Evolutionary conservation across 768 basidiomycete genomes (phyloP).

Genomic region (Lentinula sp.): DNA sequence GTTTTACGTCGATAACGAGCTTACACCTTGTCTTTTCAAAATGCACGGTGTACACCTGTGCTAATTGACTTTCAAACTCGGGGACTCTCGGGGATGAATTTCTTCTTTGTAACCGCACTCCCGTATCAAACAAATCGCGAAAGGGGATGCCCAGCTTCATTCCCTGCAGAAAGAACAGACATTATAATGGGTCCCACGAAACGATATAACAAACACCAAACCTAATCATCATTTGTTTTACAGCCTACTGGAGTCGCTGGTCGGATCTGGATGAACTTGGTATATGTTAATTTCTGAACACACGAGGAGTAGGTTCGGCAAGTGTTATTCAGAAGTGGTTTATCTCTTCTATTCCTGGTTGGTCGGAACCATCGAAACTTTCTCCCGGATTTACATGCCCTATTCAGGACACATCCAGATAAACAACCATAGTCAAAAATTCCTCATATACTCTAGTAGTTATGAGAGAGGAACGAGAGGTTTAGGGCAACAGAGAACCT

Average conservation of each 20-base stretch:
- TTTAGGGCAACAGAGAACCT: too few relatives aligned
- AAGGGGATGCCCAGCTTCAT: not conserved
- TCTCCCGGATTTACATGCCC: not conserved
- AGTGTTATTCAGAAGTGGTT: not conserved
- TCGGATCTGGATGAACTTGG: not conserved
- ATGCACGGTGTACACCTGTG: not conserved
- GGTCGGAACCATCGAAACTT: not conserved
- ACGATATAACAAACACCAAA: not conserved
- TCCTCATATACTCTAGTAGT: too few relatives aligned
- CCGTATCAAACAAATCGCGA: not conserved
- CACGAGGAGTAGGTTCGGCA: not conserved
- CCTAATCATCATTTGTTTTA: not conserved
- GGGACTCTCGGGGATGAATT: not conserved
- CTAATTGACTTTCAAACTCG: not conserved
- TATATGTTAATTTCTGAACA: not conserved
- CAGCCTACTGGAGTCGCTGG: not conserved
- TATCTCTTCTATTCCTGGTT: not conserved
- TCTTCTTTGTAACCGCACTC: not conserved
- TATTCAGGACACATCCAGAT: not conserved
- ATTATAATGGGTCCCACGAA: not conserved
- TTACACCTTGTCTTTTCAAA: not conserved
- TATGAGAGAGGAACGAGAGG: not conserved
- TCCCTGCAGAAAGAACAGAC: not conserved
- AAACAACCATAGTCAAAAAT: not conserved
- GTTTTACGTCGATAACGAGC: not conserved